Evolutionary conservation across 2,329 filamentous ascomycete genomes (phyloP), one percentile per base, ranked within the genome.

Genomic region (Ustulina deusta): DNA sequence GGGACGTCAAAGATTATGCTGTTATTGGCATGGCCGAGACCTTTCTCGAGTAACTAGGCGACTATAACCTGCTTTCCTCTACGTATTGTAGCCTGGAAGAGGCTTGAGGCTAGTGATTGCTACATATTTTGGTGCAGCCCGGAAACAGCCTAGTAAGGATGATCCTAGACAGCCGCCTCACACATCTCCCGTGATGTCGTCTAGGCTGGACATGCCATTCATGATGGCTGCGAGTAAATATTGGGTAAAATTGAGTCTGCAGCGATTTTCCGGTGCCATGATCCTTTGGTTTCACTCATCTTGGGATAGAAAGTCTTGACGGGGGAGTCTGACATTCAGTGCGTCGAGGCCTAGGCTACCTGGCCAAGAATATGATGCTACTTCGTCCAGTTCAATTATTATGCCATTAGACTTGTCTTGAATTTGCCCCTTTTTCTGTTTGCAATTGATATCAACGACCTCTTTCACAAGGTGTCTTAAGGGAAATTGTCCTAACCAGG

Each of bases 401-500:
- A 6, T n/a, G 15, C 15, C 17, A 1, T 20, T 27, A 22, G 11
- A 46, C 13, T 3, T n/a, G 20, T 15, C n/a, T 63, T 9, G 40
- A 55, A 36, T 6, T 5, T 42, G 25, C 6, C 6, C 6, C 17
- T 22, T n/a, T 9, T 29, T 61, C 40, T 48, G n/a, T 9, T 25
- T 48, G 9, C 10, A 25, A 13, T 25, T 48, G 7, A 48, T 25
- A 48, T 22, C 7, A 11, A 25, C 20, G n/a, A 25, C 1, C n/a
- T 10, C 20, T 48, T 1, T 22, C 9, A 25, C 15, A 9, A 44
- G 40, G 17, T 9, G 40, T 42, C 32, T 49, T 10, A 32, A 57
- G 11, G 42, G 61, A 42, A 58, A 44, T 10, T 27, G 10, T 25
- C 9, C 29, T 20, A 64, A 20, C 61, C 61, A 64, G 61, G 42